Conservation (phyloP, 73 alveolate species). For the Uronychia binucleata region DNA sequence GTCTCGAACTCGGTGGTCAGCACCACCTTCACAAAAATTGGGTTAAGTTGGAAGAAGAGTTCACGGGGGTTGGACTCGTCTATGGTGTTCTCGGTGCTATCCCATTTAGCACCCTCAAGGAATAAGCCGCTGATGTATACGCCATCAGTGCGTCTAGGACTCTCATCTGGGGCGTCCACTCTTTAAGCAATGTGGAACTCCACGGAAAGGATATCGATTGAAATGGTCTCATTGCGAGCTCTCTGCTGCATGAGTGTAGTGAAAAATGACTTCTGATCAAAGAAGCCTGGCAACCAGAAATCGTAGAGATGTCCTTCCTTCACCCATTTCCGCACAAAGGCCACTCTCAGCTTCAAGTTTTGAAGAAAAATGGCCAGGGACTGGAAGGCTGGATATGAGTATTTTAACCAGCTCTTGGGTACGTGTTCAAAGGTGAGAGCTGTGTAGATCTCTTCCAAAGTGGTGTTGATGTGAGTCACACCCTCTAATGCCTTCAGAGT, state of each 20-base stretch:
- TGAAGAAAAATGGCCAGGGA: conserved; percentile 38
- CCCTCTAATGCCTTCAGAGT: conserved; percentile 76
- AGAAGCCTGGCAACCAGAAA: conserved; percentile 73
- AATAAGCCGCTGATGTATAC: conserved; percentile 51
- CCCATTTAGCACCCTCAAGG: conserved; percentile 66
- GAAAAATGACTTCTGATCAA: conserved; percentile 56
- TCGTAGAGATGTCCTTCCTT: conserved; percentile 41
- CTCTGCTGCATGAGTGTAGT: conserved; percentile 61
- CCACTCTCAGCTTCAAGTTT: conserved; percentile 46
- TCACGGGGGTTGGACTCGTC: conserved; percentile 42
- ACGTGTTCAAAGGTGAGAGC: conserved; percentile 44
- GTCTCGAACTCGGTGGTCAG: conserved; percentile 19
- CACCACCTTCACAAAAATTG: conserved; percentile 34
- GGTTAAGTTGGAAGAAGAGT: conserved; percentile 36
- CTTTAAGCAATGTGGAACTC: conserved; percentile 8
- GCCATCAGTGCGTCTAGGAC: conserved; percentile 17
- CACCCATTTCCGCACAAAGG: conserved; percentile 58
- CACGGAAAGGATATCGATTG: conserved; percentile 29
- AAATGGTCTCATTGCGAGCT: conserved; percentile 53
- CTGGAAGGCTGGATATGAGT: conserved; percentile 57
- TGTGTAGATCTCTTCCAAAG: conserved; percentile 35
- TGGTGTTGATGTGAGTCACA: conserved; percentile 61
- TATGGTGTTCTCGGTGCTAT: conserved; percentile 5
- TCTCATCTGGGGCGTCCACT: conserved; percentile 4
- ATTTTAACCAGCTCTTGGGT: conserved; percentile 47